phyloP scores from a whole-genome alignment of 257 asterid species.

The Datura wrightii region DNA sequence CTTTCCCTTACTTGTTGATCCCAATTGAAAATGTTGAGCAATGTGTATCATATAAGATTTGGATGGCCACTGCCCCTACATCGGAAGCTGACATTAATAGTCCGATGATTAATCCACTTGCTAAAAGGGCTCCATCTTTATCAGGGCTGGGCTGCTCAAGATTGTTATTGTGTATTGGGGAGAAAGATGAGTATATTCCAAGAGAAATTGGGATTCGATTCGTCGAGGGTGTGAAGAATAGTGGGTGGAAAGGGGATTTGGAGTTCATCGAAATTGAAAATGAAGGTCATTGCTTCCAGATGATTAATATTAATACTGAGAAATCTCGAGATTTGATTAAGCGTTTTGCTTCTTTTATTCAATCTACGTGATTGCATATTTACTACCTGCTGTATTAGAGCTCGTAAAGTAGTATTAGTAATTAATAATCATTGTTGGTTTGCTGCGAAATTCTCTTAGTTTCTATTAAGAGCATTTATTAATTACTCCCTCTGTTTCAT shows the following conservation, averaged over 20 bases:
- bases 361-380: constrained; percentile 31
- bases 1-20: constrained; percentile 49
- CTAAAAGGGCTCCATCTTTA: constrained; percentile 31
- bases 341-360: constrained; percentile 47
- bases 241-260: constrained; percentile 63
- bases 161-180: constrained; percentile 45
- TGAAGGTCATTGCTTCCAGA: constrained; percentile 38
- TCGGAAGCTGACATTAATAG: constrained; percentile 36
- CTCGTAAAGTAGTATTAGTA: not conserved
- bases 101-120: constrained; percentile 50
- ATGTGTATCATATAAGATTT: constrained; percentile 28
- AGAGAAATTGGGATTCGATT: constrained; percentile 35
- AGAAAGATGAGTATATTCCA: constrained; percentile 40
- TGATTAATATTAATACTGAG: constrained; percentile 5
- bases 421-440: not conserved
- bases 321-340: constrained; percentile 49
- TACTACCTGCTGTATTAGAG: not conserved
- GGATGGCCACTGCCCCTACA: constrained; percentile 41
- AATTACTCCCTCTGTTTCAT: not conserved
- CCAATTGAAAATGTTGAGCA: constrained; percentile 39
- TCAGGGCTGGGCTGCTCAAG: constrained; percentile 41
- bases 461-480: not conserved
- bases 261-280: constrained; percentile 58
- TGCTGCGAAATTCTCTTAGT: not conserved
- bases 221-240: constrained; percentile 48